Percentiles rank a stretch among this genome's conserved stretches.
These are phyloP conservation scores for Colletotrichum higginsianum DNA, from an alignment of 2,329 filamentous ascomycete genomes.

Conservation along the genomic window DNA sequence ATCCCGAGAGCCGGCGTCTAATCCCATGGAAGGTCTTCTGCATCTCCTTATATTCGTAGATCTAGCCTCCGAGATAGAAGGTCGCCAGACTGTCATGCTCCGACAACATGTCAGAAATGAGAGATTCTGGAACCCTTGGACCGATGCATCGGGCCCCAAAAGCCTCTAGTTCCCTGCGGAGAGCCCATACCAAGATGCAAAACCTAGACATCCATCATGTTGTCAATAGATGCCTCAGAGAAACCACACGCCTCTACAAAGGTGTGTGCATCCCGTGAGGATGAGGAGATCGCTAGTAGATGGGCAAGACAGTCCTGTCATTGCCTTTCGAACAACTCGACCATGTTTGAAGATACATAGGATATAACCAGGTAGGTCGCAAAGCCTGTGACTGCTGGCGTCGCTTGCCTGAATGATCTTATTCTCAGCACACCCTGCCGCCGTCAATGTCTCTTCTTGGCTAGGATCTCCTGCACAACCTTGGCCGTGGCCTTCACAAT, in stretches of 20 bases:
- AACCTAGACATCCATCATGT: background rate
- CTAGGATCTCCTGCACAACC: constrained; percentile 58
- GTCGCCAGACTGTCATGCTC: background rate
- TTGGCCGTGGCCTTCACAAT: constrained; percentile 81
- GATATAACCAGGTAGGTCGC: background rate
- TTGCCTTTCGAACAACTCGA: background rate
- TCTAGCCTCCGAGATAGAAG: background rate
- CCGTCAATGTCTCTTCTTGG: constrained; percentile 23
- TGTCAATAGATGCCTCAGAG: background rate
- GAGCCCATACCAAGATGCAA: background rate
- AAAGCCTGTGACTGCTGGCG: background rate
- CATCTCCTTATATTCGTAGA: background rate
- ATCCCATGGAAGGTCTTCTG: background rate
- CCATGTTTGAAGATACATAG: background rate
- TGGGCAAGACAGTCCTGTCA: no score
- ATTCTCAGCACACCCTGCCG: background rate
- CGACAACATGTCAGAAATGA: background rate
- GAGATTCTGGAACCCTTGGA: no score
- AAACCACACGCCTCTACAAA: background rate
- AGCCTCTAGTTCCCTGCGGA: background rate
- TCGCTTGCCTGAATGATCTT: background rate
- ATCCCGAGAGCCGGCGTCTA: no score
- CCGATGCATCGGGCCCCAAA: background rate
- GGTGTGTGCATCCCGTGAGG: background rate
- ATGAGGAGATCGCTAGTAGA: background rate